Percentiles rank a stretch among this genome's conserved stretches.
Conservation (phyloP, 208 protist species). For the Leishmania aethiopica region DNA sequence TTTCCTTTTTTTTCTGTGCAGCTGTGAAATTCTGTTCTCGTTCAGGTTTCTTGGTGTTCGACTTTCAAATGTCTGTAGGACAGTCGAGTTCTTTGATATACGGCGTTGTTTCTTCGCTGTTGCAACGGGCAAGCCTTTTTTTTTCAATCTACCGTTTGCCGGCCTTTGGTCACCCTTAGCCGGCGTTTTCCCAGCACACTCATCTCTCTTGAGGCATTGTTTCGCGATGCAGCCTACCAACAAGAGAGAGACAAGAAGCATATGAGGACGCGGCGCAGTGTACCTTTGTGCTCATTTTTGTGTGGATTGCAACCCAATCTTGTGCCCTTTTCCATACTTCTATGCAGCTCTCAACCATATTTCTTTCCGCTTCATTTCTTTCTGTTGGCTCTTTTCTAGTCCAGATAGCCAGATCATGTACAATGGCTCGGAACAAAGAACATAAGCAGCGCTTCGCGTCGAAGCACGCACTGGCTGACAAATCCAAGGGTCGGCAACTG, state of each 20-base stretch:
- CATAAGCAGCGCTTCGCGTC: conserved; percentile 66
- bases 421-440: conserved; percentile 80
- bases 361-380: not conserved
- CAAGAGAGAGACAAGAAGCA: not conserved
- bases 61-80: not conserved
- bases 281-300: not conserved
- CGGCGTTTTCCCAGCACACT: not conserved
- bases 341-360: not conserved
- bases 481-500: conserved; percentile 70
- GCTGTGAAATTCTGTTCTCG: not conserved
- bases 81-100: not conserved
- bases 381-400: not conserved
- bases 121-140: not conserved
- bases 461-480: conserved; percentile 54
- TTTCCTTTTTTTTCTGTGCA: not conserved
- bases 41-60: not conserved
- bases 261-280: not conserved
- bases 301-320: not conserved
- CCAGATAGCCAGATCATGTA: not conserved
- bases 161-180: not conserved
- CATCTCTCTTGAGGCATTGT: not conserved
- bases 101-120: not conserved
- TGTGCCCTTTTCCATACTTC: not conserved
- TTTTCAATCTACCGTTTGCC: not conserved
- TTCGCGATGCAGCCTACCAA: not conserved